phyloP scores from a whole-genome alignment of 2,329 filamentous ascomycete genomes.

The Aspergillus pseudoterreus region DNA sequence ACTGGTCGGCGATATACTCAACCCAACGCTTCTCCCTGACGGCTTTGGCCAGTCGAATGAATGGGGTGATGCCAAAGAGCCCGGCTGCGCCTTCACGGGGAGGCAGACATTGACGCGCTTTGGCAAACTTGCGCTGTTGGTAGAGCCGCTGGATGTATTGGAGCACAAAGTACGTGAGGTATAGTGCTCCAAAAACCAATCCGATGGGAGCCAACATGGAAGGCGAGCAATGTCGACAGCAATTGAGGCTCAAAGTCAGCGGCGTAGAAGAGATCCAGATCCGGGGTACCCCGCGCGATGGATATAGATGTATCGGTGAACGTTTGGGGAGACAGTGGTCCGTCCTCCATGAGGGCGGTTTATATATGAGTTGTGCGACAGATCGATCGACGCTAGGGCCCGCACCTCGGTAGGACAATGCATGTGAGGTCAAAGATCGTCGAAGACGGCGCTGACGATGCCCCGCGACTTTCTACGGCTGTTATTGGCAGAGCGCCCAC shows the following conservation, averaged over 20 bases:
- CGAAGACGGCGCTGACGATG: background rate
- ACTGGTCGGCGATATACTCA: slow-evolving; percentile 24
- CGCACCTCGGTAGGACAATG: background rate
- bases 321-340: background rate
- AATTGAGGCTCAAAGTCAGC: background rate
- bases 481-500: background rate
- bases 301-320: background rate
- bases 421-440: background rate
- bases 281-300: background rate
- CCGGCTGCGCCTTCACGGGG: slow-evolving; percentile 7
- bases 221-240: background rate
- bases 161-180: slow-evolving; percentile 18
- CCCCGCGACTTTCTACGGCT: background rate
- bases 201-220: slow-evolving; percentile 21
- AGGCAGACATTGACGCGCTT: slow-evolving; percentile 24
- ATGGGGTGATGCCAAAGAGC: slow-evolving; percentile 24
- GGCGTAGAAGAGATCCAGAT: background rate
- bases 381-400: background rate
- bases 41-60: slow-evolving; percentile 21
- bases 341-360: background rate
- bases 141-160: slow-evolving; percentile 19
- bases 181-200: slow-evolving; percentile 17
- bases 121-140: slow-evolving; percentile 22
- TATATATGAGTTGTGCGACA: background rate
- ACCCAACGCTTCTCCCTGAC: slow-evolving; percentile 28